Conservation (phyloP, 2,329 filamentous ascomycete species). For the Ophiocordyceps unilateralis region DNA sequence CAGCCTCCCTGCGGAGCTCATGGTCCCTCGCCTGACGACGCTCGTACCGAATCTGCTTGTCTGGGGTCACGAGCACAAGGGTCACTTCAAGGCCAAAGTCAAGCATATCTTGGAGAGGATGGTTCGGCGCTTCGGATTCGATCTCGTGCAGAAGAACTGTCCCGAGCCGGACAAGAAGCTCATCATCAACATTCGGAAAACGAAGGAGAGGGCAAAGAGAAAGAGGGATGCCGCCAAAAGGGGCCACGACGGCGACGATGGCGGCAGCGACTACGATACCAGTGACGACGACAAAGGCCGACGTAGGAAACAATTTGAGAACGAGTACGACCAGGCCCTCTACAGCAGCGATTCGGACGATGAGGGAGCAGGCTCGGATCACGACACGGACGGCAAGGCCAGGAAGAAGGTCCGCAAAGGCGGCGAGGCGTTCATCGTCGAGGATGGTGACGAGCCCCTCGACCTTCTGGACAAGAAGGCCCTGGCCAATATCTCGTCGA, state of each 20-base stretch:
- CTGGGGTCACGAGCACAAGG: constrained; percentile 97
- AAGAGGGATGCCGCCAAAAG: constrained; percentile 57
- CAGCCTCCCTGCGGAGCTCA: constrained; percentile 59
- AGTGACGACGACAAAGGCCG: constrained; percentile 28
- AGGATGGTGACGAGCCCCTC: constrained; percentile 86
- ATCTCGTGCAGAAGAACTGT: constrained; percentile 61
- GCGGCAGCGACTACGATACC: constrained; percentile 26
- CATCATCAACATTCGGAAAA: constrained; percentile 88
- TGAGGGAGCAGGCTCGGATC: constrained; percentile 26
- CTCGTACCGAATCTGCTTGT: constrained; percentile 83
- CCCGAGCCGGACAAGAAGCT: constrained; percentile 81
- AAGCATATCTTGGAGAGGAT: constrained; percentile 96
- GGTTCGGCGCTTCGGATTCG: constrained; percentile 77
- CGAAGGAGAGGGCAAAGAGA: constrained; percentile 75
- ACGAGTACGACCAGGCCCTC: constrained; percentile 89
- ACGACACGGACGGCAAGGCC: constrained; percentile 30
- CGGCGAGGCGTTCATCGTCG: constrained; percentile 70
- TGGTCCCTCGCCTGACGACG: constrained; percentile 58
- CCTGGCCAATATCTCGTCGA: constrained; percentile 83
- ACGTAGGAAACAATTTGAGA: constrained; percentile 69
- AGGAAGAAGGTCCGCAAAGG: constrained; percentile 39
- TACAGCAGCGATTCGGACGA: constrained; percentile 62
- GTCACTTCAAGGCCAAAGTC: constrained; percentile 89
- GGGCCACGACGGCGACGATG: constrained; percentile 38
- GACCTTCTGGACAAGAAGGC: constrained; percentile 82